Base-by-base conservation (phyloP, 352 stramenopile genomes). In the Phytophthora hibernalis region DNA sequence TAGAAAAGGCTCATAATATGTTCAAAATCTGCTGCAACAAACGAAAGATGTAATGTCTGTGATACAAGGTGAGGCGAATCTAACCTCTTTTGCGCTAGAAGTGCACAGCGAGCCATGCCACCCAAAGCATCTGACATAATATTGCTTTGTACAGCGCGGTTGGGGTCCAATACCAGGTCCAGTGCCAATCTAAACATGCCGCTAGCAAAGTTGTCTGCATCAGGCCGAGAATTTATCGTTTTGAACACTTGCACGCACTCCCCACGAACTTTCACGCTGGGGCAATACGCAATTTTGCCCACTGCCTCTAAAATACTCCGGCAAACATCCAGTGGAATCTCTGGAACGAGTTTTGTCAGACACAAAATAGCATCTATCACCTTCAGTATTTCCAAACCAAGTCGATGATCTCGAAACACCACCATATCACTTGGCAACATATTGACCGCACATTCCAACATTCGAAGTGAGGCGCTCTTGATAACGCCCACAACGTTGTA, bases 1-100 rank as follows among this genome's bases (percentile, higher is more conserved):
- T 68, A 62, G 16, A 90, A 62, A 22, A 78, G 59, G 33, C 43
- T 49, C 33, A 86, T 56, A 53, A 90, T 72, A 45, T 44, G 69
- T 52, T 83, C 74, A 66, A 90, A 88, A 58, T 86, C 81, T 9
- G 68, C 47, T 15, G 47, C 53, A 24, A 65, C 60, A 42, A 90
- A 90, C n/a, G 72, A 68, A 54, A 55, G 22, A 18, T 72, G 51
- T 31, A 80, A 44, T 30, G 50, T 1, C 26, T 65, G 68, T 11
- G 30, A 54, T 56, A 30, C 21, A 15, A 68, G 30, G 13, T n/a
- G 40, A 48, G 38, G 35, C 2, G 20, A n/a, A 37, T 11, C 16
- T 50, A 44, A 6, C 45, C 60, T 61, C 20, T 53, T 38, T 28
- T 61, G 59, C 47, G 21, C 21, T 10, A 78, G 24, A 47, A 81